Evolutionary conservation across 2,329 filamentous ascomycete genomes (phyloP), one percentile per base, ranked within the genome.

Genomic region (Paecilomyces niveus): DNA sequence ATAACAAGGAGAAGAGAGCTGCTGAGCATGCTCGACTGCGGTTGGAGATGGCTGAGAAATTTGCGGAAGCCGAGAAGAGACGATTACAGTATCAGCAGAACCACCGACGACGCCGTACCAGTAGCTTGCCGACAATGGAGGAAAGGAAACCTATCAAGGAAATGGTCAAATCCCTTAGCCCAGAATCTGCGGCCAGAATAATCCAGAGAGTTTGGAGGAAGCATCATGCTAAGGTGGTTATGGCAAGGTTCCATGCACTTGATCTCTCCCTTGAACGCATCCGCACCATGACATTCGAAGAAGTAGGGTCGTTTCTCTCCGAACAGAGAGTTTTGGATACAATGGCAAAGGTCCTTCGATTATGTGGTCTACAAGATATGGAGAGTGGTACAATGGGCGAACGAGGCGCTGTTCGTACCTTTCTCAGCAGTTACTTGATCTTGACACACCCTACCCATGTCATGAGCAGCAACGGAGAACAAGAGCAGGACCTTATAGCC

Each of bases 341-440:
- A 2, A 84, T 84, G 9, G 78, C 80, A 39, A 77, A 76, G 59
- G 74, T 87, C 22, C 79, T 87, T 61, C 78, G 76, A n/a, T 72
- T 85, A 10, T 81, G 85, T 53, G 79, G 78, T 2, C 68, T 87
- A 68, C 77, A 81, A 55, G 82, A 85, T 59, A 73, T 74, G 60
- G 78, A 80, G 54, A 77, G 78, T 49, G 76, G 78, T 1, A 74
- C 74, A 33, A 69, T 79, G 61, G 74, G 76, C 6, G 74, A 80
- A 58, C 75, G 78, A 62, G 81, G 81, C 39, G 77, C 80, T n/a
- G 78, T 83, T 35, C 76, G 84, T 59, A 85, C 83, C 1, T 87
- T 88, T 64, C 76, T 88, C 50, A 86, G 83, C 68, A 81, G 83
- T 32, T 88, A 84, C 68, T 74, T 88, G 54, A 84, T 88, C 56